Conservation (phyloP, 164 flowering plant species). For the Akebia trifoliata region DNA sequence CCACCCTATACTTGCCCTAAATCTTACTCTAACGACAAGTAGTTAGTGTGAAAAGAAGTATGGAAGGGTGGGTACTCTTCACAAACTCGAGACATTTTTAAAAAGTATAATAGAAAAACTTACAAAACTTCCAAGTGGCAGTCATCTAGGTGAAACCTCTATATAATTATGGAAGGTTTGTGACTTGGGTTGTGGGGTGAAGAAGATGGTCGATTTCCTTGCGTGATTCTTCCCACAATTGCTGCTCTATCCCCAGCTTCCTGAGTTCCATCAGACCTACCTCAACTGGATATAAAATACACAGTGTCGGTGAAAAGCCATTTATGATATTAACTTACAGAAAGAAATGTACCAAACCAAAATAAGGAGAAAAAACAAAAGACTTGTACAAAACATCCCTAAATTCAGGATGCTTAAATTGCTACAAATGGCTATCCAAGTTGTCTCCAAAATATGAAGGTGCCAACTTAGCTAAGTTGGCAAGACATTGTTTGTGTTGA, state of each 20-base stretch:
- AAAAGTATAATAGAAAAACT: too few species aligned
- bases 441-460: too few species aligned
- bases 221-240: constrained; percentile 94
- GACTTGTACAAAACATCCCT: too few species aligned
- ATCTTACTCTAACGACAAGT: not conserved
- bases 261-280: constrained; percentile 73
- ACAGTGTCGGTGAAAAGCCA: not conserved
- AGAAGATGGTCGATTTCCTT: constrained; percentile 57
- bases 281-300: constrained; percentile 47
- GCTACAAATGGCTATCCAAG: too few species aligned
- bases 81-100: not conserved
- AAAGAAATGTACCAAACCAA: too few species aligned
- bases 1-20: not conserved
- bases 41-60: not conserved
- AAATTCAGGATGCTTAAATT: too few species aligned
- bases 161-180: not conserved
- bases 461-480: too few species aligned
- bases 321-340: too few species aligned
- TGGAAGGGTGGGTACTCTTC: not conserved
- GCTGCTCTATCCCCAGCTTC: constrained; percentile 85
- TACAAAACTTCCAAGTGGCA: constrained; percentile 14
- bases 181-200: constrained; percentile 1
- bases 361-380: too few species aligned
- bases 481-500: too few species aligned
- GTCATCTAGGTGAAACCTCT: constrained; percentile 8